Percentiles rank a stretch among this genome's conserved stretches.
phyloP scores from a whole-genome alignment of 1,284 basidiomycete species.

The Trichosporon ovoides region DNA sequence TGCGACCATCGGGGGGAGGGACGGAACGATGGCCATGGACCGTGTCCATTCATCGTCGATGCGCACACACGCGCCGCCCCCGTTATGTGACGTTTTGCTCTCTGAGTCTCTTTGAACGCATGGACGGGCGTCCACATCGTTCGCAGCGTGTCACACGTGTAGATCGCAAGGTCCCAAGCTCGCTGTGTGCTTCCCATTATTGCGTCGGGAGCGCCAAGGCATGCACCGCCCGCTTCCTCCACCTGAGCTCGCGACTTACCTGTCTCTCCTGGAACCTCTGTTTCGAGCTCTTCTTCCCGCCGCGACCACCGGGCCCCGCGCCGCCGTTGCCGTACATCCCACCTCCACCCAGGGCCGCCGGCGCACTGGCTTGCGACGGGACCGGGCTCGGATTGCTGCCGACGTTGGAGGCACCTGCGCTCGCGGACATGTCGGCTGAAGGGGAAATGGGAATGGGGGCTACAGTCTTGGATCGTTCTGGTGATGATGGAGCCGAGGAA shows the following conservation, averaged over 20 bases:
- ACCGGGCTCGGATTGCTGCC: neutral
- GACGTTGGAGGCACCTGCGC: neutral
- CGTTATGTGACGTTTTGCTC: neutral
- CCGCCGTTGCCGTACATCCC: constrained; percentile 10
- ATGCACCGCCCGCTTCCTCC: neutral
- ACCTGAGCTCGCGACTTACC: constrained; percentile 52
- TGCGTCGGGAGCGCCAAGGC: neutral
- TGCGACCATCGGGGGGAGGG: neutral
- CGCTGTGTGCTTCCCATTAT: too few species aligned
- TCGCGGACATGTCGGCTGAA: neutral
- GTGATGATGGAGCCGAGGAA: neutral
- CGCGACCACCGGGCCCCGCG: constrained; percentile 4
- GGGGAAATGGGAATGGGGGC: neutral
- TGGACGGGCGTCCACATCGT: neutral
- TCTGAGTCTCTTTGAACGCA: neutral
- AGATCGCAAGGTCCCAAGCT: too few species aligned
- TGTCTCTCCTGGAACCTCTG: constrained; percentile 70
- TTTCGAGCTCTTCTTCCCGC: constrained; percentile 60
- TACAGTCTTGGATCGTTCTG: neutral
- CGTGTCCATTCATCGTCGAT: neutral
- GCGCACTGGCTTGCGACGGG: neutral
- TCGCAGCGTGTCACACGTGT: neutral
- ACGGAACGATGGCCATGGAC: neutral
- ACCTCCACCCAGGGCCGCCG: neutral
- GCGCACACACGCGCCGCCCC: neutral